These are phyloP conservation scores for Leccinum fallax DNA, from an alignment of 1,284 basidiomycete genomes.

Conservation along the genomic window DNA sequence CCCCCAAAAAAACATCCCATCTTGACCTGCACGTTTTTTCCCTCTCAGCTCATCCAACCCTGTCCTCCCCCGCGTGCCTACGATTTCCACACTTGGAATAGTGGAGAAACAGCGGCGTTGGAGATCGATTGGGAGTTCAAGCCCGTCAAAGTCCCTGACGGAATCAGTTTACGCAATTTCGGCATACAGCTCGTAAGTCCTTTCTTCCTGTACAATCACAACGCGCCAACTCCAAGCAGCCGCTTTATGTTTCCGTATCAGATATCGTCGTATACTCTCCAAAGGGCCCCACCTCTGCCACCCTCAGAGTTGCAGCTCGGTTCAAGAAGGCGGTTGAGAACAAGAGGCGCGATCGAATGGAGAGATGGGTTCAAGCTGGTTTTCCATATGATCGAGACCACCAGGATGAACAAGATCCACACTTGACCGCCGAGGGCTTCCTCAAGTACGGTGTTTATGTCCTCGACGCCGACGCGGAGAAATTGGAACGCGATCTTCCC, in stretches of 20 bases:
- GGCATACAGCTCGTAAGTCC: conserved; percentile 78
- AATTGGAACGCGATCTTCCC: conserved; percentile 28
- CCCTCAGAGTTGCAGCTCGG: conserved; percentile 40
- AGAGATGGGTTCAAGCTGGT: conserved; percentile 26
- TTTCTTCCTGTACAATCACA: neutral
- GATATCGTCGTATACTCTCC: conserved; percentile 66
- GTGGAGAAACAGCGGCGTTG: conserved; percentile 16
- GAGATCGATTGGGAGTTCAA: conserved; percentile 61
- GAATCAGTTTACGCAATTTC: conserved; percentile 79
- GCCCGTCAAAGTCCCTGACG: conserved; percentile 67
- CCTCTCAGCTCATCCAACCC: conserved; percentile 45
- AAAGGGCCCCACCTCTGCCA: conserved; percentile 45
- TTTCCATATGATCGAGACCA: conserved; percentile 11
- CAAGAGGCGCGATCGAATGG: conserved; percentile 40
- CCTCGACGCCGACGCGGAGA: conserved; percentile 46
- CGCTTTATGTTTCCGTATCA: conserved; percentile 64
- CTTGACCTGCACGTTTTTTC: conserved; percentile 53
- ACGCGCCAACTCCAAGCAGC: conserved; percentile 28
- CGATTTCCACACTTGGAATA: conserved; percentile 27
- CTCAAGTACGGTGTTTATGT: conserved; percentile 67
- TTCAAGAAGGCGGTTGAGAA: conserved; percentile 44
- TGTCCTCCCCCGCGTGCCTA: conserved; percentile 21
- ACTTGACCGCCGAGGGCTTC: conserved; percentile 36
- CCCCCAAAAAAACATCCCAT: conserved; percentile 35
- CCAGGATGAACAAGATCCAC: conserved; percentile 17